Base-by-base conservation (phyloP, 177 flowering plant genomes). In the Telopea speciosissima region DNA sequence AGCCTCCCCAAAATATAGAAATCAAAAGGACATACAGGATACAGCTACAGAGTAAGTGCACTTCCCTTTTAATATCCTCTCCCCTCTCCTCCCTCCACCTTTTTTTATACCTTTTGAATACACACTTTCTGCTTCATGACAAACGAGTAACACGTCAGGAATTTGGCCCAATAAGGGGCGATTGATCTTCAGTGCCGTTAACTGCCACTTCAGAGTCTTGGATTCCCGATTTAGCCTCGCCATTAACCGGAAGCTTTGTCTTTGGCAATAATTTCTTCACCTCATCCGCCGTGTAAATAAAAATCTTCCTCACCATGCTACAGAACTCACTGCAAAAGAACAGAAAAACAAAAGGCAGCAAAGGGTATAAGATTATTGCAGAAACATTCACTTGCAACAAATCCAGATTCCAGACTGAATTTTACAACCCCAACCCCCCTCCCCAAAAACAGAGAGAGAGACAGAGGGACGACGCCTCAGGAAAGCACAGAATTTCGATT, bases 231-330 rank as follows among this genome's bases (percentile, higher is more conserved):
- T 82, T 88, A 40, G 67, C 66, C 21, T 87, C 90, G 5, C 77
- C 81, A 31, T 40, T 64, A 13, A 70, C 77, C 0, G 88, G 77
- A 68, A 87, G 79, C 73, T 81, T 82, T 25, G 67, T 81, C 84
- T 90, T 92, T 13, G 93, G 83, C 14, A 87, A 78, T 8, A 92
- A 78, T 70, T 62, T 83, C 81, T 89, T 93, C 12, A 84, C 96
- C 80, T 90, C 97, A 64, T 93, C 97, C 0, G 79, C 19, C 0
- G 96, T 89, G 81, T 88, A 90, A 74, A 93, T 87, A 69, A 76
- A 83, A n/a, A 93, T 91, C 79, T 93, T 93, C 81, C 87, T 89
- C 72, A 85, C 98, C 89, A 93, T 90, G 80, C 75, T 77, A 79
- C 96, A 90, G 77, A 93, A 93, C 72, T 93, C 98, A 61, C 98